Evolutionary conservation across 352 stramenopile species (phyloP).

Genomic region (Pythium plurisporium): DNA sequence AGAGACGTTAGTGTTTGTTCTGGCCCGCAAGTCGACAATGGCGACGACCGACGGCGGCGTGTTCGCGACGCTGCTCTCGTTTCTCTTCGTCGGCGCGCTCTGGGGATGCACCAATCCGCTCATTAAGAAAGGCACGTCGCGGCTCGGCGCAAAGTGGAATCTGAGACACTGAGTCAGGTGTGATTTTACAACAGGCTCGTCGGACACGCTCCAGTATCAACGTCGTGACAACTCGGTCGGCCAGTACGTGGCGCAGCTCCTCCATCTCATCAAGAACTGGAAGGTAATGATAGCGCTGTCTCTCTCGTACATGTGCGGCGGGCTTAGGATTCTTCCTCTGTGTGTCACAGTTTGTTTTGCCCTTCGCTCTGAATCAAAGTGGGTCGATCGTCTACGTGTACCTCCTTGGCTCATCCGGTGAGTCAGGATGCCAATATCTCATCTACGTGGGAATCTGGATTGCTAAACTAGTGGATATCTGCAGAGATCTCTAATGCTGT

Average conservation of each 20-base stretch:
- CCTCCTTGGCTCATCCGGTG: slow-evolving; percentile 67
- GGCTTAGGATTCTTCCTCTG: too few species aligned
- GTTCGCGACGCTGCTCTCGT: slow-evolving; percentile 54
- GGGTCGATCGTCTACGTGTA: slow-evolving; percentile 79
- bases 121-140: slow-evolving; percentile 61
- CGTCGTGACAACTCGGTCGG: slow-evolving; percentile 51
- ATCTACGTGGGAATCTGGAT: too few species aligned
- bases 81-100: slow-evolving; percentile 78
- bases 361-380: slow-evolving; percentile 80
- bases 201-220: slow-evolving; percentile 43
- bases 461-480: too few species aligned
- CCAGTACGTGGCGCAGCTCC: slow-evolving; percentile 44
- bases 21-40: background rate
- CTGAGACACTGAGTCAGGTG: too few species aligned
- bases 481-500: slow-evolving; percentile 81
- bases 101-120: slow-evolving; percentile 86
- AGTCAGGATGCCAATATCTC: background rate
- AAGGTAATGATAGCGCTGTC: too few species aligned
- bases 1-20: background rate
- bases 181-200: slow-evolving; percentile 51
- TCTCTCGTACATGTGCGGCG: too few species aligned
- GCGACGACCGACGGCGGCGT: background rate
- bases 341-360: slow-evolving; percentile 64
- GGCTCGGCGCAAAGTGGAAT: too few species aligned
- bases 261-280: slow-evolving; percentile 66